phyloP scores from a whole-genome alignment of 805 yeast species.

The Hagleromyces aurorensis region DNA sequence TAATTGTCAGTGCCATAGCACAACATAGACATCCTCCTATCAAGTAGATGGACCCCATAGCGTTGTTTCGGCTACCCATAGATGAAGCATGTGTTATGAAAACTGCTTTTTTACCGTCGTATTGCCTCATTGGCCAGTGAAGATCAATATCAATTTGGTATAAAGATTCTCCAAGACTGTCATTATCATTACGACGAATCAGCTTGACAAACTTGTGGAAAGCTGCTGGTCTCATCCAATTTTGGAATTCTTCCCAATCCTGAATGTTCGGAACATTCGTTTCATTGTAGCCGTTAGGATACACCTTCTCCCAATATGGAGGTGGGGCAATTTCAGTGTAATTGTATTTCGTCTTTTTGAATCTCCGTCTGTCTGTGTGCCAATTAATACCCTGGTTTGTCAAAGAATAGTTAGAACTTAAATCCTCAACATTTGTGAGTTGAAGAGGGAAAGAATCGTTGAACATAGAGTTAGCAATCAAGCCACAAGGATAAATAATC shows the following conservation, averaged over 20 bases:
- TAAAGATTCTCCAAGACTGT: slow-evolving; percentile 45
- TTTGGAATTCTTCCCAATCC: slow-evolving; percentile 77
- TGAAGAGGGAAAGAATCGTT: slow-evolving; percentile 68
- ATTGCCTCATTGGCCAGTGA: slow-evolving; percentile 71
- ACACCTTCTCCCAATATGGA: slow-evolving; percentile 75
- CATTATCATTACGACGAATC: slow-evolving; percentile 54
- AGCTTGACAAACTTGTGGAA: slow-evolving; percentile 60
- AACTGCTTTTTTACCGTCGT: slow-evolving; percentile 57
- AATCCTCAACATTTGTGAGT: slow-evolving; percentile 28
- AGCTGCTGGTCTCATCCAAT: slow-evolving; percentile 94
- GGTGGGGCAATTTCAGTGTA: slow-evolving; percentile 81
- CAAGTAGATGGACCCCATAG: slow-evolving; percentile 67
- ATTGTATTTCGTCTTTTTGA: slow-evolving; percentile 62
- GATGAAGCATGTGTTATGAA: slow-evolving; percentile 64
- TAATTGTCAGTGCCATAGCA: slow-evolving; percentile 44
- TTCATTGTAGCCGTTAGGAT: slow-evolving; percentile 84
- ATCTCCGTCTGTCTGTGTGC: slow-evolving; percentile 67
- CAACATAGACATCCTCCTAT: slow-evolving; percentile 68
- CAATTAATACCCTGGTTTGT: slow-evolving; percentile 68
- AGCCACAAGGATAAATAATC: slow-evolving; percentile 87
- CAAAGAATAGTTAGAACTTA: slow-evolving; percentile 32
- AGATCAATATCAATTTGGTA: slow-evolving; percentile 61
- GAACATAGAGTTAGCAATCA: slow-evolving; percentile 86
- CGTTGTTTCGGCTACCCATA: slow-evolving; percentile 69
- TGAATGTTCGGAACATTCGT: slow-evolving; percentile 71